A percentile compares a stretch with the other conserved stretches of the same genome.
These are phyloP conservation scores for Trichoderma sp. DNA, from an alignment of 2,329 filamentous ascomycete genomes.

Conservation along the genomic window DNA sequence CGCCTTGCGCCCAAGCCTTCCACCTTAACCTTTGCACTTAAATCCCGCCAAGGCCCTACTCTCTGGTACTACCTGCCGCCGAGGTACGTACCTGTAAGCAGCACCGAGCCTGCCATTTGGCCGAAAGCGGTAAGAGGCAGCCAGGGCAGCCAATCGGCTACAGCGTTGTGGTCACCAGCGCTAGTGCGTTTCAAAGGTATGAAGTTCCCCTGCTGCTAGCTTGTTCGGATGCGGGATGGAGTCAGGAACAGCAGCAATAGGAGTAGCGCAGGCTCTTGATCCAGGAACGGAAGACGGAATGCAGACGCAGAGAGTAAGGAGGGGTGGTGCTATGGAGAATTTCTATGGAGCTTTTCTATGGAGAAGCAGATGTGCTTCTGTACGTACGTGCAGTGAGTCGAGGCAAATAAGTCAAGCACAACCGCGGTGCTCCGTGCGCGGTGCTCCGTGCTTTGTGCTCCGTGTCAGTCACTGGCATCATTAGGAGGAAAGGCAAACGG, in stretches of 20 bases:
- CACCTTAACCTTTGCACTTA: not conserved
- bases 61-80: not conserved
- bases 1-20: no score
- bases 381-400: not conserved
- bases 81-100: not conserved
- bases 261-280: not conserved
- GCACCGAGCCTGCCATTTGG: not conserved
- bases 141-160: conserved; percentile 12
- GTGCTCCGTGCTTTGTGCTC: not conserved
- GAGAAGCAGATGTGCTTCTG: no score
- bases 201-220: not conserved
- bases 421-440: not conserved
- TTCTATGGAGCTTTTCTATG: no score
- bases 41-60: not conserved
- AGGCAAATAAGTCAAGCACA: not conserved
- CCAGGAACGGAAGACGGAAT: not conserved
- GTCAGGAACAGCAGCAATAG: not conserved
- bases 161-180: conserved; percentile 6
- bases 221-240: not conserved
- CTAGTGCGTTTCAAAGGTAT: conserved; percentile 18
- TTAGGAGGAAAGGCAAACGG: not conserved
- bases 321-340: not conserved
- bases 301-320: not conserved
- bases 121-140: conserved; percentile 7
- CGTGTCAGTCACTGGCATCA: not conserved